Evolutionary conservation across 2,329 filamentous ascomycete species (phyloP).

Genomic region (Aureobasidium sp.): DNA sequence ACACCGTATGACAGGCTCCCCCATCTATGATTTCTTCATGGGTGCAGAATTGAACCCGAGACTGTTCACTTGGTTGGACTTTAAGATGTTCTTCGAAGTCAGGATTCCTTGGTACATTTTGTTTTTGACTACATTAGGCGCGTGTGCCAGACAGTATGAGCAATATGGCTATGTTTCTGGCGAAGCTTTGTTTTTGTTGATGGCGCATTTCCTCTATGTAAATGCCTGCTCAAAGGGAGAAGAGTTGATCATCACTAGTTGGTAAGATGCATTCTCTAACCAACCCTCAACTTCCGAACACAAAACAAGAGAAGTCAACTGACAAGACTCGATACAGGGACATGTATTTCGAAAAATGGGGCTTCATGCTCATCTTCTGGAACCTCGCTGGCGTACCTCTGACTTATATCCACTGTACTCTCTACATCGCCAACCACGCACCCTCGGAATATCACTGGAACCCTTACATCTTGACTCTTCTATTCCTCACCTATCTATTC

Average conservation of each 20-base stretch:
- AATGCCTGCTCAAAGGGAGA: conserved; percentile 90
- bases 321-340: too few species aligned
- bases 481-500: conserved; percentile 21
- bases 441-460: conserved; percentile 14
- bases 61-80: conserved; percentile 75
- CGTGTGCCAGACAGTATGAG: conserved; percentile 82
- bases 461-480: not conserved
- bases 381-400: conserved; percentile 20
- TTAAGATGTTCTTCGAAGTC: conserved; percentile 94
- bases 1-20: conserved; percentile 88
- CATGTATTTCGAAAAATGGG: conserved; percentile 21
- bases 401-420: conserved; percentile 16
- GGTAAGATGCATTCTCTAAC: conserved; percentile 51
- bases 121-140: conserved; percentile 75
- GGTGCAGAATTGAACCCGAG: conserved; percentile 83
- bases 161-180: conserved; percentile 84
- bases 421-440: conserved; percentile 19
- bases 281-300: not conserved
- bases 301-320: too few species aligned
- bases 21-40: conserved; percentile 87
- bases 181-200: conserved; percentile 82
- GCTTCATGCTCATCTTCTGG: conserved; percentile 21
- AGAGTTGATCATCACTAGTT: conserved; percentile 86
- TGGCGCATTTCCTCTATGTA: conserved; percentile 89
- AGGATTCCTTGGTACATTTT: conserved; percentile 89